A percentile compares a stretch with the other conserved stretches of the same genome.
Evolutionary conservation across 805 yeast species (phyloP).

Genomic region (Torulaspora delbrueckii): DNA sequence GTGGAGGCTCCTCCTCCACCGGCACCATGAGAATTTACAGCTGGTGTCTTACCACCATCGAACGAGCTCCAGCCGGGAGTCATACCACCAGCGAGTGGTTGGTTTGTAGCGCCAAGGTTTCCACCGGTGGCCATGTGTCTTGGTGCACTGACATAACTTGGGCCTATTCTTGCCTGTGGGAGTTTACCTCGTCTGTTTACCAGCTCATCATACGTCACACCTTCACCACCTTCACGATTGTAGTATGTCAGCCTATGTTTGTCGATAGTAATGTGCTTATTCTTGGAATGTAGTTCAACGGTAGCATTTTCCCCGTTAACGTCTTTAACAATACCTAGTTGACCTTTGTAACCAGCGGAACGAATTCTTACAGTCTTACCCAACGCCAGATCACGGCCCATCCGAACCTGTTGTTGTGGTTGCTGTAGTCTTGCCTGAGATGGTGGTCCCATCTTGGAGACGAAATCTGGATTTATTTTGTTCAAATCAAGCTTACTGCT

Average conservation of each 20-base stretch:
- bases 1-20: slow-evolving; percentile 26
- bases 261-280: slow-evolving; percentile 78
- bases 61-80: slow-evolving; percentile 53
- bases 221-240: slow-evolving; percentile 56
- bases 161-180: slow-evolving; percentile 36
- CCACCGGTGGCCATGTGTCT: slow-evolving; percentile 34
- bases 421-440: slow-evolving; percentile 38
- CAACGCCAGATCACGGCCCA: slow-evolving; percentile 77
- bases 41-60: slow-evolving; percentile 47
- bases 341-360: slow-evolving; percentile 91
- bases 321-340: slow-evolving; percentile 88
- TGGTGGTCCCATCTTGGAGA: slow-evolving; percentile 51
- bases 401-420: slow-evolving; percentile 48
- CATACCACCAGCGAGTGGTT: slow-evolving; percentile 40
- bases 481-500: slow-evolving; percentile 55
- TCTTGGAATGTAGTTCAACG: slow-evolving; percentile 88
- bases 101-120: slow-evolving; percentile 32
- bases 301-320: slow-evolving; percentile 89
- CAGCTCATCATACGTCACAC: slow-evolving; percentile 75
- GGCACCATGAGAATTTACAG: slow-evolving; percentile 33
- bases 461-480: slow-evolving; percentile 75
- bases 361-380: slow-evolving; percentile 82
- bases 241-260: slow-evolving; percentile 73
- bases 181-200: slow-evolving; percentile 47
- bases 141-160: slow-evolving; percentile 35